phyloP scores from a whole-genome alignment of 2,329 filamentous ascomycete genomes.

The Xylaria sp. region DNA sequence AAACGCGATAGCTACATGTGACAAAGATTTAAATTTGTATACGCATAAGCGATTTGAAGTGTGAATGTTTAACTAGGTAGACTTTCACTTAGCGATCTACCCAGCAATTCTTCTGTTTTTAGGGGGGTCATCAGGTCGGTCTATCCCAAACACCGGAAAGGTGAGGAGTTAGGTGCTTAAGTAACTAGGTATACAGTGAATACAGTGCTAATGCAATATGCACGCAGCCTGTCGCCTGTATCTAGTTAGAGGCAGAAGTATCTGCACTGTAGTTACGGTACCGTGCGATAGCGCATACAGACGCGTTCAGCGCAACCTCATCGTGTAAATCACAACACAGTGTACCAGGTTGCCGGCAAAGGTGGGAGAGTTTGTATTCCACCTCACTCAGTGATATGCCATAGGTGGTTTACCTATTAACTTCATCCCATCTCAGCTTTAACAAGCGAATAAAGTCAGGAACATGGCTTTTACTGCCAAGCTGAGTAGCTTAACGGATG shows the following conservation, averaged over 20 bases:
- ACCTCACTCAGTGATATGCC: neutral
- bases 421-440: neutral
- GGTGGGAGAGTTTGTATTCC: neutral
- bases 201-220: neutral
- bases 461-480: slow-evolving; percentile 77
- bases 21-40: slow-evolving; percentile 26
- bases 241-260: neutral
- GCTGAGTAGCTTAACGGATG: slow-evolving; percentile 73
- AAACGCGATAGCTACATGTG: slow-evolving; percentile 27
- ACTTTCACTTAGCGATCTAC: slow-evolving; percentile 20
- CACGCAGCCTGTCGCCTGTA: neutral
- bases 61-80: slow-evolving; percentile 17
- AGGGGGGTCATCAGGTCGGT: neutral
- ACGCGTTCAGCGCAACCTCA: slow-evolving; percentile 11
- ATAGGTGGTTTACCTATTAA: neutral
- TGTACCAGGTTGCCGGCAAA: neutral
- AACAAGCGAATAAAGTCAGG: neutral
- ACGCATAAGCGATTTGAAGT: slow-evolving; percentile 19
- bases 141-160: slow-evolving; percentile 6
- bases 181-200: neutral
- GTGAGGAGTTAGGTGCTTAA: neutral
- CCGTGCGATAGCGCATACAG: neutral
- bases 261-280: neutral
- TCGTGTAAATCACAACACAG: slow-evolving; percentile 11
- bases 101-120: neutral